phyloP scores from a whole-genome alignment of 2,329 filamentous ascomycete species.

The Fusarium keratoplasticum region DNA sequence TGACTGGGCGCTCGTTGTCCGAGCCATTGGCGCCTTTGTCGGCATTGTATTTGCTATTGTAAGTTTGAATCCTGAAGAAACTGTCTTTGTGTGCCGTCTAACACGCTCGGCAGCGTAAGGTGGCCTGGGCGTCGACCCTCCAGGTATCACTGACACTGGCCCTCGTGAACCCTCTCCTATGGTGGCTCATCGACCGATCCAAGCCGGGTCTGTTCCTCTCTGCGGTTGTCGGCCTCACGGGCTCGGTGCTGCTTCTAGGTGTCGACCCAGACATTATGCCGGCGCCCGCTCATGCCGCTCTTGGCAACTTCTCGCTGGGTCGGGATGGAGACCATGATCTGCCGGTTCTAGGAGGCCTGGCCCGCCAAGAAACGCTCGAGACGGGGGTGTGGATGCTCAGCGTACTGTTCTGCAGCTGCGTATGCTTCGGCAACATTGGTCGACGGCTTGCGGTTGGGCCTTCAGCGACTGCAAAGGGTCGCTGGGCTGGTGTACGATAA shows the following conservation, averaged over 20 bases:
- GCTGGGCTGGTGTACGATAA: conserved; percentile 59
- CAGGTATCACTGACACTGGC: conserved; percentile 91
- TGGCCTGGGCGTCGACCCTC: conserved; percentile 94
- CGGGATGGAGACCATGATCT: conserved; percentile 19
- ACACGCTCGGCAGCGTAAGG: conserved; percentile 73
- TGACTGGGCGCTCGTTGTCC: conserved; percentile 77
- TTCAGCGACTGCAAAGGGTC: conserved; percentile 54
- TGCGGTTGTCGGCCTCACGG: conserved; percentile 76
- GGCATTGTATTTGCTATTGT: conserved; percentile 80
- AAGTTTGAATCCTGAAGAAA: conserved; percentile 52
- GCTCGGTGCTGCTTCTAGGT: conserved; percentile 79
- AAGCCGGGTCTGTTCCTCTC: conserved; percentile 86
- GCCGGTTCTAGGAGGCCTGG: conserved; percentile 61
- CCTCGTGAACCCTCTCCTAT: conserved; percentile 90
- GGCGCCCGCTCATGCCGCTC: conserved; percentile 61
- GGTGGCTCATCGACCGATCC: conserved; percentile 96
- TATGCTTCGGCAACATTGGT: conserved; percentile 97
- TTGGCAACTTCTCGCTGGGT: conserved; percentile 33
- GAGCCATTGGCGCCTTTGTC: conserved; percentile 70
- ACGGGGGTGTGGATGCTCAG: conserved; percentile 90
- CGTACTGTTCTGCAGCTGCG: conserved; percentile 92
- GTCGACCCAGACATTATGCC: conserved; percentile 85
- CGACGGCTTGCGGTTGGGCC: conserved; percentile 74
- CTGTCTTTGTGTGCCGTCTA: conserved; percentile 9
- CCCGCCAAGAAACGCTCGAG: conserved; percentile 73